These are phyloP conservation scores for Choanephora cucurbitarum DNA, from an alignment of 371 early-diverging fungal species.

Conservation along the genomic window DNA sequence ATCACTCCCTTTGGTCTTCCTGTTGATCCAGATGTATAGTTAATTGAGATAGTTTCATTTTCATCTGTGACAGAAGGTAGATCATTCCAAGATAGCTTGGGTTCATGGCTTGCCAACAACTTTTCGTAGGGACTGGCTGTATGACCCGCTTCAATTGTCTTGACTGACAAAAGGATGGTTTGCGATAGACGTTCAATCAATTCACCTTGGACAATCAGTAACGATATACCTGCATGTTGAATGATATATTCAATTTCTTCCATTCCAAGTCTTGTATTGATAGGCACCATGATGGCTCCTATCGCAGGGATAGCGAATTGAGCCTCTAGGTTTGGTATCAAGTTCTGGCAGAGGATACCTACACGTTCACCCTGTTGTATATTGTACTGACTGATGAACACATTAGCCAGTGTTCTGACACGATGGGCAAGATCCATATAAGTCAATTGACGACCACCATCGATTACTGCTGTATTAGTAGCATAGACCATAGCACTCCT, in stretches of 20 bases:
- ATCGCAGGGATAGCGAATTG: conserved; percentile 66
- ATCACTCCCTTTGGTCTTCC: conserved; percentile 65
- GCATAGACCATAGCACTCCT: conserved; percentile 56
- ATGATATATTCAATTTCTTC: conserved; percentile 67
- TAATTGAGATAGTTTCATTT: conserved; percentile 56
- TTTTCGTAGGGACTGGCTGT: conserved; percentile 50
- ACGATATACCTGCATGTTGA: conserved; percentile 53
- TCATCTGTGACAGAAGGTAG: conserved; percentile 54
- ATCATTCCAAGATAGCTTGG: conserved; percentile 44
- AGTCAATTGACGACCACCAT: conserved; percentile 39
- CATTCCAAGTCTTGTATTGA: conserved; percentile 63
- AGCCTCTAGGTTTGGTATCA: conserved; percentile 62
- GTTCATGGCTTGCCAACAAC: conserved; percentile 29
- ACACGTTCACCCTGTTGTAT: conserved; percentile 49
- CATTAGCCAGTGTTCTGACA: conserved; percentile 45
- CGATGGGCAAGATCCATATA: conserved; percentile 49
- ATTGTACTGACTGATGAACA: conserved; percentile 27
- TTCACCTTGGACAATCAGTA: conserved; percentile 60
- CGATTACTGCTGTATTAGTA: conserved; percentile 50
- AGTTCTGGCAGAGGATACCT: conserved; percentile 63
- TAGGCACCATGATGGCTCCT: conserved; percentile 61
- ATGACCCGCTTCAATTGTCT: conserved; percentile 25
- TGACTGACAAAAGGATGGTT: conserved; percentile 6
- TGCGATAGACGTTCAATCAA: conserved; percentile 20
- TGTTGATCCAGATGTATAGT: conserved; percentile 69